Evolutionary conservation across 2,329 filamentous ascomycete species (phyloP).

Genomic region (Penicillium hesseltinei): DNA sequence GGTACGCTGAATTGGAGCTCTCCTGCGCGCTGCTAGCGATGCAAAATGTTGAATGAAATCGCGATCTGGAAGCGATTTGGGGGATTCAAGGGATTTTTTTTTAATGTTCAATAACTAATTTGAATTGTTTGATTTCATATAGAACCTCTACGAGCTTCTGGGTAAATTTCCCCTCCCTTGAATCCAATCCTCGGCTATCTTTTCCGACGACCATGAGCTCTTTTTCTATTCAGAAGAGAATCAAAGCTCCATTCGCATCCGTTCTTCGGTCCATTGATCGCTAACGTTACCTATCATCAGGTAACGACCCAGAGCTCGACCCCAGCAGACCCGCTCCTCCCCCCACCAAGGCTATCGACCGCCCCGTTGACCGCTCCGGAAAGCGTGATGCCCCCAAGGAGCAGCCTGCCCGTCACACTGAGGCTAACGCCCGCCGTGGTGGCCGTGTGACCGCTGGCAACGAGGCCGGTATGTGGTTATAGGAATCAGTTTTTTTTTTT

Average conservation of each 20-base stretch:
- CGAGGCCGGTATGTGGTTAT: slow-evolving; percentile 73
- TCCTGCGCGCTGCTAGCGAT: slow-evolving; percentile 2
- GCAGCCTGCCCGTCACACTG: slow-evolving; percentile 52
- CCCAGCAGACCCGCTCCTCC: slow-evolving; percentile 72
- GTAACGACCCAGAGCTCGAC: slow-evolving; percentile 68
- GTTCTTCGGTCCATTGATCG: slow-evolving; percentile 8
- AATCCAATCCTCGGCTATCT: slow-evolving; percentile 9
- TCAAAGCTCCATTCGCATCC: slow-evolving; percentile 5
- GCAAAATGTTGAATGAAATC: background rate
- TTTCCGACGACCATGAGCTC: slow-evolving; percentile 12
- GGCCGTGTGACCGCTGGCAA: slow-evolving; percentile 62
- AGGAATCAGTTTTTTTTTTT: background rate
- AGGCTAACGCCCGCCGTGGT: slow-evolving; percentile 46
- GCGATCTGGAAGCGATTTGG: slow-evolving; percentile 6
- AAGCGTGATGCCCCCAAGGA: slow-evolving; percentile 86
- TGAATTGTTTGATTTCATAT: slow-evolving; percentile 17
- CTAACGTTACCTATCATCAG: slow-evolving; percentile 45
- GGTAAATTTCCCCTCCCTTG: slow-evolving; percentile 59
- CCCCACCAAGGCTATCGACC: slow-evolving; percentile 86
- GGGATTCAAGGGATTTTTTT: slow-evolving; percentile 2
- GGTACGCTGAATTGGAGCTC: slow-evolving; percentile 39
- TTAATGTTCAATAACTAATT: slow-evolving; percentile 23
- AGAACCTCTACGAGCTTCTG: slow-evolving; percentile 99
- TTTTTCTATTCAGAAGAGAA: background rate
- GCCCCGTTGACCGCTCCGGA: slow-evolving; percentile 69